Evolutionary conservation across 345 rosid genomes (phyloP).

Genomic region (Noccaea bulbosa): DNA sequence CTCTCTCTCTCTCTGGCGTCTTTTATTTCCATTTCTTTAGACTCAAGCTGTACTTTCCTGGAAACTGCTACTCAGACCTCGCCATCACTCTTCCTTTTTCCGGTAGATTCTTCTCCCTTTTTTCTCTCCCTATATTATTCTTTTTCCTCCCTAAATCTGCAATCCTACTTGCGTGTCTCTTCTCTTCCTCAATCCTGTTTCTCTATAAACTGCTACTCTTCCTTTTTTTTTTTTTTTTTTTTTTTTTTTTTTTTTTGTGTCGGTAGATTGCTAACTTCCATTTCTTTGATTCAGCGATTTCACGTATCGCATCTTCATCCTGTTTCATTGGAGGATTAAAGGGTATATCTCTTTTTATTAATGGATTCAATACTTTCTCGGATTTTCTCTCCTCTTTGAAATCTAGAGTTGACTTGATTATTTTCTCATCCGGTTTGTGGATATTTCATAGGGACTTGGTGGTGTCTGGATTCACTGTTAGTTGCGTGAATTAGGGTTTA

Average conservation of each 20-base stretch:
- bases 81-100: slow-evolving; percentile 28
- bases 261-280: slow-evolving; percentile 26
- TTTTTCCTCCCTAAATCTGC: slow-evolving; percentile 16
- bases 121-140: not conserved
- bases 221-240: too few species aligned
- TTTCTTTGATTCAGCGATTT: not conserved
- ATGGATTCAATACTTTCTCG: not conserved
- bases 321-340: not conserved
- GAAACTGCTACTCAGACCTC: slow-evolving; percentile 20
- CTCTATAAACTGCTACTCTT: not conserved
- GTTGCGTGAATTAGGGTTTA: slow-evolving; percentile 33
- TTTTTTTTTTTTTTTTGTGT: too few species aligned
- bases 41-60: slow-evolving; percentile 16
- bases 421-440: not conserved
- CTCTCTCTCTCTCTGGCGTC: not conserved
- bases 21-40: not conserved
- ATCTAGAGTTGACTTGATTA: slow-evolving; percentile 13
- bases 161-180: not conserved
- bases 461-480: slow-evolving; percentile 22
- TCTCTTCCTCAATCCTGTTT: not conserved
- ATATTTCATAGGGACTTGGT: not conserved
- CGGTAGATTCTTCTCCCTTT: slow-evolving; percentile 26
- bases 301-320: not conserved
- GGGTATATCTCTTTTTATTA: not conserved
- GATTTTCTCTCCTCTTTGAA: slow-evolving; percentile 9